Evolutionary conservation across 768 basidiomycete species (phyloP).

Genomic region (Nidula microcarpa): DNA sequence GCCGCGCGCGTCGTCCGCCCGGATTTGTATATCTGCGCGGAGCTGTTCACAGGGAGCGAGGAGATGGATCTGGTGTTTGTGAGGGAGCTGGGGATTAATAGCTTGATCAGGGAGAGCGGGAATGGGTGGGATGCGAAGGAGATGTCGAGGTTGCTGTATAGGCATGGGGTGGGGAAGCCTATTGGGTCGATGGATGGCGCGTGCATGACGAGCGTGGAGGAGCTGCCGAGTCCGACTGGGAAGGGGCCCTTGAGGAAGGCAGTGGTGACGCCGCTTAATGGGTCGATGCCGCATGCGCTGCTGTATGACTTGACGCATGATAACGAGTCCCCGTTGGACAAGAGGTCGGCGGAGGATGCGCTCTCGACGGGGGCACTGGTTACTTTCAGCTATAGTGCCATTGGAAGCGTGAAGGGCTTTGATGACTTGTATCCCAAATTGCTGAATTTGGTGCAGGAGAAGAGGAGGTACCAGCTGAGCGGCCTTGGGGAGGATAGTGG

Average conservation of each 20-base stretch:
- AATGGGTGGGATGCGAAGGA: slow-evolving; percentile 91
- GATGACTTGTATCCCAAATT: slow-evolving; percentile 96
- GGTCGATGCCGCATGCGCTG: slow-evolving; percentile 87
- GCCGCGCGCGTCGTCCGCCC: slow-evolving; percentile 85
- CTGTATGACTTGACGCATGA: slow-evolving; percentile 97
- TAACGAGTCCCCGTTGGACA: slow-evolving; percentile 89
- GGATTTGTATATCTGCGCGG: slow-evolving; percentile 94
- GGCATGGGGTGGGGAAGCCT: slow-evolving; percentile 90
- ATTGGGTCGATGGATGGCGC: slow-evolving; percentile 95
- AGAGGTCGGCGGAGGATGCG: slow-evolving; percentile 91
- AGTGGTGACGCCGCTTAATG: slow-evolving; percentile 74
- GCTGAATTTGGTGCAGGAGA: slow-evolving; percentile 86
- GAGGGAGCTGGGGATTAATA: slow-evolving; percentile 88
- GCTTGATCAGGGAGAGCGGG: slow-evolving; percentile 90
- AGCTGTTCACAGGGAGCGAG: slow-evolving; percentile 94
- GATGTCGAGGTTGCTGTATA: slow-evolving; percentile 81
- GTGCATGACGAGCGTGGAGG: slow-evolving; percentile 73
- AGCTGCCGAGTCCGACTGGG: slow-evolving; percentile 78
- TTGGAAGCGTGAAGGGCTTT: slow-evolving; percentile 95
- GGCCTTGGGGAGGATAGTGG: slow-evolving; percentile 53
- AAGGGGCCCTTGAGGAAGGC: slow-evolving; percentile 76
- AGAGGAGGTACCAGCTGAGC: slow-evolving; percentile 71
- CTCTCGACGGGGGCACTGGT: slow-evolving; percentile 93
- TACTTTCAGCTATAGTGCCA: slow-evolving; percentile 83
- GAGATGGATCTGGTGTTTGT: slow-evolving; percentile 93